A percentile compares a stretch with the other conserved stretches of the same genome.
phyloP scores from a whole-genome alignment of 1,284 basidiomycete genomes.

The Vanrija sp. region DNA sequence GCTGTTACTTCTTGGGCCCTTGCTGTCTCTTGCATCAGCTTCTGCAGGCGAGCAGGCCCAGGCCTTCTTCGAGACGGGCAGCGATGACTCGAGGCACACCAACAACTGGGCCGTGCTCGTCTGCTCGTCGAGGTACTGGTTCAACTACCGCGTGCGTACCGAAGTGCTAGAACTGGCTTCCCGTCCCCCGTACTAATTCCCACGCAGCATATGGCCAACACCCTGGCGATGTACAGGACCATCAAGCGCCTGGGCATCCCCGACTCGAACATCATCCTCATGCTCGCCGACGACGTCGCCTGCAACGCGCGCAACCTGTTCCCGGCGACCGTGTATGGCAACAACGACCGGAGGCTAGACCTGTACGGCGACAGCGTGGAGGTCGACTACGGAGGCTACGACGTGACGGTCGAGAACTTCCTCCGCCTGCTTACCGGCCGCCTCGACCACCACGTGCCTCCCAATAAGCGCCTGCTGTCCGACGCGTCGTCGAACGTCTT shows the following conservation, averaged over 20 bases:
- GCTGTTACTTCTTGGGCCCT: too few species aligned
- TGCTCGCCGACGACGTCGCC: slow-evolving; percentile 95
- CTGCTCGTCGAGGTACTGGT: slow-evolving; percentile 92
- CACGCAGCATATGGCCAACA: slow-evolving; percentile 90
- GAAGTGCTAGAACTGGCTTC: too few species aligned
- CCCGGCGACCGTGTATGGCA: slow-evolving; percentile 85
- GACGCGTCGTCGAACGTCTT: slow-evolving; percentile 94
- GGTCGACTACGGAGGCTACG: slow-evolving; percentile 96
- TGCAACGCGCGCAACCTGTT: slow-evolving; percentile 92
- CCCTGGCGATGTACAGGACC: slow-evolving; percentile 97
- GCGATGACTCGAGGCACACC: slow-evolving; percentile 56
- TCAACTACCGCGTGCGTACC: slow-evolving; percentile 87
- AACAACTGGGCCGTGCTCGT: slow-evolving; percentile 99
- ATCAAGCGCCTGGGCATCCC: slow-evolving; percentile 97
- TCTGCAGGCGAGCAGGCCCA: too few species aligned
- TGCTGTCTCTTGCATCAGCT: too few species aligned
- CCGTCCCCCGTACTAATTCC: not conserved
- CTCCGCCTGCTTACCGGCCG: slow-evolving; percentile 78
- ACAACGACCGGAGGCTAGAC: slow-evolving; percentile 71
- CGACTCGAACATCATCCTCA: slow-evolving; percentile 96
- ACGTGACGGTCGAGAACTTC: slow-evolving; percentile 96
- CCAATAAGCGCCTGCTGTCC: slow-evolving; percentile 83
- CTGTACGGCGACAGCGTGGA: slow-evolving; percentile 95
- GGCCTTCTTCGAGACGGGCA: too few species aligned
- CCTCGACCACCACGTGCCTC: slow-evolving; percentile 64